Evolutionary conservation across 768 basidiomycete genomes (phyloP), one percentile per base, ranked within the genome.

Genomic region (Lactarius evosmus): DNA sequence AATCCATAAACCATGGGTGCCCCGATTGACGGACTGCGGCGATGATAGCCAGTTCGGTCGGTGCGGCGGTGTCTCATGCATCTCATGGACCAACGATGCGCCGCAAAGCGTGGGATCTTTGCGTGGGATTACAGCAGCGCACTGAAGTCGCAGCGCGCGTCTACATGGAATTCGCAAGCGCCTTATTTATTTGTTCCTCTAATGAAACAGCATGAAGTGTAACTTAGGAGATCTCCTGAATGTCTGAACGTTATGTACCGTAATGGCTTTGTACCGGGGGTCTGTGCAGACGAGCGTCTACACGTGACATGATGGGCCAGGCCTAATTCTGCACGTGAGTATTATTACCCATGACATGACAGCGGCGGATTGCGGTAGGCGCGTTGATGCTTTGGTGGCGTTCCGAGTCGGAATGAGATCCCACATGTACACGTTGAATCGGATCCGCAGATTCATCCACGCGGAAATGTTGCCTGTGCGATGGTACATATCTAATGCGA

Each of bases 361-460:
- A 8, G 27, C 36, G 36, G 36, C 12, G 9, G 54, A 34, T 44
- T 30, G 32, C 19, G 25, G 41, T 8, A 34, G 7, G 33, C 44
- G 34, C 12, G 5, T 38, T 33, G 36, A 57, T 41, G 22, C 58
- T 36, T 36, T 46, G 58, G 52, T 51, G 27, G 46, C 29, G 38
- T 41, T 51, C 63, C 58, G 46, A 41, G 38, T 63, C 62, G 58
- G 62, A 63, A 34, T 25, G 27, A 30, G 19, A 57, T 57, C 34
- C 16, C 29, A 30, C 11, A 53, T n/a, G 8, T 32, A 32, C 56
- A 3, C 29, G 40, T 33, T 46, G 27, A 11, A 50, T 50, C 46
- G 46, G 36, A 54, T 64, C 41, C n/a, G 22, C 33, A 52, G 33
- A 34, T 60, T 52, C 25, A n/a, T 33, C 40, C 53, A 41, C 25